Conservation (phyloP, 371 early-diverging fungal genomes). For the Ecytonucleospora hepatopenaei region DNA sequence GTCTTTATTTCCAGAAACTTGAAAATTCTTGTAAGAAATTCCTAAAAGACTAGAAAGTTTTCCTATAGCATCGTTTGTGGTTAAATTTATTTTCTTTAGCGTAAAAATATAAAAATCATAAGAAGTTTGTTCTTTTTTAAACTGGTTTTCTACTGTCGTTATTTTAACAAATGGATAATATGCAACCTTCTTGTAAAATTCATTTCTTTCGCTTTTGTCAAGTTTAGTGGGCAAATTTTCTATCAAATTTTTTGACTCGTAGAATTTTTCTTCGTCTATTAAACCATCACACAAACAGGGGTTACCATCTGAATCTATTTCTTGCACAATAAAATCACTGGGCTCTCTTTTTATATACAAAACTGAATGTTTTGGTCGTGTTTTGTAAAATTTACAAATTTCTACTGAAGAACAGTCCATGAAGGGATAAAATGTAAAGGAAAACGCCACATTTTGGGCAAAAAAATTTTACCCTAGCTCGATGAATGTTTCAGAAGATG, state of each 20-base stretch:
- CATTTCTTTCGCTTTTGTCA: constrained; percentile 40
- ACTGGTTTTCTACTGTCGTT: constrained; percentile 25
- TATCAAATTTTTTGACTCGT: background rate
- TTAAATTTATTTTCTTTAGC: constrained; percentile 44
- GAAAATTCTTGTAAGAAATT: constrained; percentile 55
- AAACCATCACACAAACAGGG: constrained; percentile 11
- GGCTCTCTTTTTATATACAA: too few species aligned
- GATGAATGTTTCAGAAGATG: background rate
- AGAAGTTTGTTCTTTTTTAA: constrained; percentile 6
- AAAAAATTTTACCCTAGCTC: background rate
- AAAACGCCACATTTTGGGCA: background rate
- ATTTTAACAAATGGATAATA: constrained; percentile 45
- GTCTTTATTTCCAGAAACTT: constrained; percentile 94
- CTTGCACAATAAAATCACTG: constrained; percentile 55
- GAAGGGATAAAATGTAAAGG: background rate
- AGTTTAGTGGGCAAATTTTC: background rate
- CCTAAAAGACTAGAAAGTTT: constrained; percentile 49
- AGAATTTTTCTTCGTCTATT: constrained; percentile 20
- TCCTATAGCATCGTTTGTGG: constrained; percentile 35
- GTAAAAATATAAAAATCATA: constrained; percentile 32
- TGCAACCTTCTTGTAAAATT: constrained; percentile 32
- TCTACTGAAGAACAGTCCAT: background rate
- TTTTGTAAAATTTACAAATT: background rate
- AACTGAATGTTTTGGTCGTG: background rate
- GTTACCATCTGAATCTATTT: constrained; percentile 9